These are phyloP conservation scores for Symbiotaphrina buchneri DNA, from an alignment of 495 filamentous ascomycete species.

Conservation along the genomic window DNA sequence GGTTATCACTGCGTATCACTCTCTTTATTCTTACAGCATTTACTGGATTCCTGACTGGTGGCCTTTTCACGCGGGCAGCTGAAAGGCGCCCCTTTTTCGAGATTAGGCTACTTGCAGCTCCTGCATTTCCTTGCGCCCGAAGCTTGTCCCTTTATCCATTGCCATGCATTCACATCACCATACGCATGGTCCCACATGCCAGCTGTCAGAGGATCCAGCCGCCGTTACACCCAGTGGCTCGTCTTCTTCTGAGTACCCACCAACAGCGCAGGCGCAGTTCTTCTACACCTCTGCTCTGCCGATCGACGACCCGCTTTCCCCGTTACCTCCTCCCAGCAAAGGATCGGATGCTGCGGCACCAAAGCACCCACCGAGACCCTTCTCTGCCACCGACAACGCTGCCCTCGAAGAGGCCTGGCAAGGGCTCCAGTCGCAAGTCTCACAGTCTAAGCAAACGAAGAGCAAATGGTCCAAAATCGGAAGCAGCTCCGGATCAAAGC, in stretches of 20 bases:
- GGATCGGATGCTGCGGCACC: conserved; percentile 22
- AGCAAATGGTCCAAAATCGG: conserved; percentile 18
- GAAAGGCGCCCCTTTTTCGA: too few species aligned
- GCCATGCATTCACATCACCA: background rate
- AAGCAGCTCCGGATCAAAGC: conserved; percentile 9
- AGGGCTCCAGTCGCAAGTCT: conserved; percentile 22
- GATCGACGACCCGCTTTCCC: conserved; percentile 64
- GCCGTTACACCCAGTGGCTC: background rate
- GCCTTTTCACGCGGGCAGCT: too few species aligned
- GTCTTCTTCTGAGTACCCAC: conserved; percentile 7
- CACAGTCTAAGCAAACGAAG: too few species aligned
- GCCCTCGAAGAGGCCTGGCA: conserved; percentile 55
- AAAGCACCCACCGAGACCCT: conserved; percentile 45
- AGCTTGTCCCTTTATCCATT: too few species aligned
- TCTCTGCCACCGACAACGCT: conserved; percentile 50
- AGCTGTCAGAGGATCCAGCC: background rate
- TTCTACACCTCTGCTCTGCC: conserved; percentile 59
- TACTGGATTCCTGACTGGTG: too few species aligned
- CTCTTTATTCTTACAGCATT: too few species aligned
- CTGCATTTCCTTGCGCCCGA: too few species aligned
- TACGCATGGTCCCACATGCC: conserved; percentile 2
- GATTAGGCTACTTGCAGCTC: too few species aligned
- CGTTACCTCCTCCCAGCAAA: conserved; percentile 30
- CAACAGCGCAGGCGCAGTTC: conserved; percentile 42
- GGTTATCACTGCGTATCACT: too few species aligned